Evolutionary conservation across 2,329 filamentous ascomycete species (phyloP).

Genomic region (Periconia sp.): DNA sequence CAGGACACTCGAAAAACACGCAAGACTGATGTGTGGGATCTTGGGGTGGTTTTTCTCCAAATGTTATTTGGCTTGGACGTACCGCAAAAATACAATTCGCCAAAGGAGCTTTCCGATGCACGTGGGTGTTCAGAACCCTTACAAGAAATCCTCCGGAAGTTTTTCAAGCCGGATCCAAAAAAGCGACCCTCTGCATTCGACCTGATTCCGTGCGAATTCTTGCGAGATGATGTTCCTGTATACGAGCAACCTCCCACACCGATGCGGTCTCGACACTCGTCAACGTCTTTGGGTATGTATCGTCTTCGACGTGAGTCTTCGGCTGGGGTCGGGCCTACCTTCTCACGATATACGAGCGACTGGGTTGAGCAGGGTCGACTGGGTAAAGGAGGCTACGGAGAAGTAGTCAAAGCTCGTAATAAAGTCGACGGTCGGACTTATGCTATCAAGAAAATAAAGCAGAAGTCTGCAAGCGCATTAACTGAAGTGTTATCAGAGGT

Average conservation of each 20-base stretch:
- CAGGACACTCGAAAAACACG: conserved; percentile 63
- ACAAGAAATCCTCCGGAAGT: conserved; percentile 78
- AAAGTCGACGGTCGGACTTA: conserved; percentile 93
- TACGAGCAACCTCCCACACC: conserved; percentile 42
- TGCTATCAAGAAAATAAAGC: conserved; percentile 94
- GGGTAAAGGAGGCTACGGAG: conserved; percentile 93
- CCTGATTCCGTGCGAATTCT: conserved; percentile 63
- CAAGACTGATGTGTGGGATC: conserved; percentile 94
- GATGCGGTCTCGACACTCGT: conserved; percentile 43
- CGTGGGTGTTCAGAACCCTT: conserved; percentile 76
- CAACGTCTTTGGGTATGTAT: conserved; percentile 41
- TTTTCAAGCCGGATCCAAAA: conserved; percentile 85
- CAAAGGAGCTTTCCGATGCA: conserved; percentile 73
- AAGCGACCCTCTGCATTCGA: conserved; percentile 85
- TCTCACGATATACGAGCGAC: conserved; percentile 84
- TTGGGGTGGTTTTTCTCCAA: conserved; percentile 88
- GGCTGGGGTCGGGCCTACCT: conserved; percentile 40
- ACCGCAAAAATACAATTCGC: conserved; percentile 78
- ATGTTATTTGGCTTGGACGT: conserved; percentile 90
- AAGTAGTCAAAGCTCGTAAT: conserved; percentile 93
- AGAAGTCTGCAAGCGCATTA: conserved; percentile 74
- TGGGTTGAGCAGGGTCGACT: conserved; percentile 89
- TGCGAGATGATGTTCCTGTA: conserved; percentile 57
- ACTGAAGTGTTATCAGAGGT: conserved; percentile 87
- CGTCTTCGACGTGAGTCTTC: conserved; percentile 45